These are phyloP conservation scores for Coelastrella sp. DNA, from an alignment of 139 green algal genomes.

Conservation along the genomic window DNA sequence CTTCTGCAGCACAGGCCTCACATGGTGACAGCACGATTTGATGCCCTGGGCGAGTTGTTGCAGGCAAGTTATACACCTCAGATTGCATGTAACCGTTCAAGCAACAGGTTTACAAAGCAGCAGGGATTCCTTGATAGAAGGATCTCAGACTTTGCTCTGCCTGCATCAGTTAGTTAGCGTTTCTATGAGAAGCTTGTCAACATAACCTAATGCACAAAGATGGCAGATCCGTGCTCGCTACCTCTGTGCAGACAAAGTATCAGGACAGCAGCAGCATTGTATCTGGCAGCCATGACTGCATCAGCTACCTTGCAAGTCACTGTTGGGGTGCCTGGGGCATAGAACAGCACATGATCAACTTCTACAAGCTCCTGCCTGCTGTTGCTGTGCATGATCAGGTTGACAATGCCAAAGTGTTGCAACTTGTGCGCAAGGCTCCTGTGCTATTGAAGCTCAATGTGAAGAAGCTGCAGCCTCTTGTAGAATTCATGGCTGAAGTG, in stretches of 20 bases:
- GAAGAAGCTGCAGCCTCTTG: background rate
- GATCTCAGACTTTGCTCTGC: too few species aligned
- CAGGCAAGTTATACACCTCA: conserved; percentile 1
- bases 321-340: background rate
- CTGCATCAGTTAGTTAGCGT: too few species aligned
- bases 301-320: too few species aligned
- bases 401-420: background rate
- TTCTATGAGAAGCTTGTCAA: too few species aligned
- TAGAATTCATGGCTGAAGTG: background rate
- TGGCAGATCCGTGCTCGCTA: too few species aligned
- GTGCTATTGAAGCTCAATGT: background rate
- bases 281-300: too few species aligned
- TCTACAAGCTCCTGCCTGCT: too few species aligned
- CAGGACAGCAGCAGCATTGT: too few species aligned
- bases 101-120: too few species aligned
- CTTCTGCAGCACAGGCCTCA: background rate
- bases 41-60: background rate
- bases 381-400: background rate
- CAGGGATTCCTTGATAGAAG: too few species aligned
- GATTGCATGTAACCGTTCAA: background rate
- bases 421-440: background rate
- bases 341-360: background rate
- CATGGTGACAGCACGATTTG: background rate
- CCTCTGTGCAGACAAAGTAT: too few species aligned
- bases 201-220: too few species aligned